Percentiles rank a stretch among this genome's conserved stretches.
Conservation (phyloP, 805 yeast species). For the Candida pini region DNA sequence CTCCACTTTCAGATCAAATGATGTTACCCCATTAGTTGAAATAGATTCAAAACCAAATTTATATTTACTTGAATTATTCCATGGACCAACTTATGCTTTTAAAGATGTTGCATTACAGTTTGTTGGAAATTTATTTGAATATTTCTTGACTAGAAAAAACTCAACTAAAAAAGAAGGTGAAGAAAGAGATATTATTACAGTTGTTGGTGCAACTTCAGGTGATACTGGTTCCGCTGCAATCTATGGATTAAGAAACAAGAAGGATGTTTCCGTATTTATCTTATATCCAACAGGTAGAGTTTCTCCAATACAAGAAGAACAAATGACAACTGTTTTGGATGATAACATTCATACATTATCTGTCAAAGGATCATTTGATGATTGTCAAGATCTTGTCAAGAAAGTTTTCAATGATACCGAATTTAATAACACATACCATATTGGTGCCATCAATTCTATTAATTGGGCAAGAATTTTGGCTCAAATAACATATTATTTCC, state of each 20-base stretch:
- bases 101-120: conserved; percentile 98
- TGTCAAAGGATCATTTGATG: conserved; percentile 95
- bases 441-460: conserved; percentile 97
- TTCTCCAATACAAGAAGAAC: conserved; percentile 96
- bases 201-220: conserved; percentile 98
- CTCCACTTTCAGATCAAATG: conserved; percentile 80
- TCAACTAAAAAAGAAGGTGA: conserved; percentile 37
- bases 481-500: conserved; percentile 94
- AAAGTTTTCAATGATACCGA: conserved; percentile 84
- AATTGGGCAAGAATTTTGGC: conserved; percentile 99
- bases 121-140: conserved; percentile 95
- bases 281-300: conserved; percentile 96
- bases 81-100: conserved; percentile 99
- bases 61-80: conserved; percentile 87
- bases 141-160: conserved; percentile 76
- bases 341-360: conserved; percentile 90
- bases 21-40: conserved; percentile 78
- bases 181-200: conserved; percentile 78
- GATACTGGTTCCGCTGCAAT: conserved; percentile 99
- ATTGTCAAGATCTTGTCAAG: conserved; percentile 96
- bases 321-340: conserved; percentile 96
- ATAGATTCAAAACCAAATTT: conserved; percentile 51
- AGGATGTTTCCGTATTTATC: conserved; percentile 96
- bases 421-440: conserved; percentile 84
- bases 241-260: conserved; percentile 93